A percentile compares a stretch with the other conserved stretches of the same genome.
These are phyloP conservation scores for Hura crepitans DNA, from an alignment of 441 rosid genomes.

Conservation along the genomic window DNA sequence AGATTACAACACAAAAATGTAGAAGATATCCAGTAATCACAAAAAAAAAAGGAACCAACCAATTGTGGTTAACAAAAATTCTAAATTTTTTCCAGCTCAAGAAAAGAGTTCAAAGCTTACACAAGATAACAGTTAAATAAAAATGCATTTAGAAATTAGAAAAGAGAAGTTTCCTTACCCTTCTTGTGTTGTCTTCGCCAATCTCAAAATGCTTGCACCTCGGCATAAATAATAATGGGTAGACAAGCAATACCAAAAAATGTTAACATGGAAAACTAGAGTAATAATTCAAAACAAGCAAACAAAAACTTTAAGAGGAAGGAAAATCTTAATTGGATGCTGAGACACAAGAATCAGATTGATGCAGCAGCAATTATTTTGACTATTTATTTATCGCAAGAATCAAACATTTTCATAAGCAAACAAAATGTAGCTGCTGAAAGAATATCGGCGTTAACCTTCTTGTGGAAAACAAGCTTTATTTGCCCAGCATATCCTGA, in stretches of 20 bases:
- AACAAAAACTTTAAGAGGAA: too few relatives aligned
- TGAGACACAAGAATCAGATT: conserved; percentile 35
- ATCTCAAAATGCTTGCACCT: conserved; percentile 61
- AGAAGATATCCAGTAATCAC: neutral
- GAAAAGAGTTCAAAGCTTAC: neutral
- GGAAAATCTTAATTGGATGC: conserved; percentile 52
- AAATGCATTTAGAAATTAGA: conserved; percentile 37
- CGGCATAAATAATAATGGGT: too few relatives aligned
- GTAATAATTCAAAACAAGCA: neutral
- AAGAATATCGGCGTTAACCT: neutral
- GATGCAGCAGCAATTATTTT: neutral
- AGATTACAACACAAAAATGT: neutral
- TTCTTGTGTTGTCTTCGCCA: conserved; percentile 63
- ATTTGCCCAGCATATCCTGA: conserved; percentile 72
- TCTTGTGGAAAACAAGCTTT: conserved; percentile 50
- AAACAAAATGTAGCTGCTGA: neutral
- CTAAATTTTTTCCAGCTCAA: neutral
- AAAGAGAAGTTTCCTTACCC: conserved; percentile 58
- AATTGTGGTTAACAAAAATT: neutral
- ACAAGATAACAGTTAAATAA: neutral
- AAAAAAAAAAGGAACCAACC: neutral
- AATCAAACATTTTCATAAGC: neutral
- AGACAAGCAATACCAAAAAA: neutral
- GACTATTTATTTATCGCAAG: neutral
- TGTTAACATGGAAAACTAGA: too few relatives aligned